These are phyloP conservation scores for Pseudevernia furfuracea DNA, from an alignment of 495 filamentous ascomycete species.

Conservation along the genomic window DNA sequence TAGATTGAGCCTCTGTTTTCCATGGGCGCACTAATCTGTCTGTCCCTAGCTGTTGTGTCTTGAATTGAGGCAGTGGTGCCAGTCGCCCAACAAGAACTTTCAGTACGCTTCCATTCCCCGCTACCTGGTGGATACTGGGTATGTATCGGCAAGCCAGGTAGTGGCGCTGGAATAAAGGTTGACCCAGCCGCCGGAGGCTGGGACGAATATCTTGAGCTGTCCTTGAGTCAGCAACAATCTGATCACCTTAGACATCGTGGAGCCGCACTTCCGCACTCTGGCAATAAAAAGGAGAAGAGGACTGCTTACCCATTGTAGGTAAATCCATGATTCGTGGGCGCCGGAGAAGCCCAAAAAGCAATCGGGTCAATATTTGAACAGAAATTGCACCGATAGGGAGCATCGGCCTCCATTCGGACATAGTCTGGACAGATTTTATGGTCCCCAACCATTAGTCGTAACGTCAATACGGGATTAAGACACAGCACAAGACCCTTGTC, in stretches of 20 bases:
- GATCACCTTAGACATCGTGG: background rate
- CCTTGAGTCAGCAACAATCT: background rate
- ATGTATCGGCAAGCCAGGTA: background rate
- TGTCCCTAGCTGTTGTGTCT: background rate
- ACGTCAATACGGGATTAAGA: too few relatives aligned
- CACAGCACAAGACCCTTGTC: background rate
- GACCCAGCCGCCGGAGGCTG: background rate
- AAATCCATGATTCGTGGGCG: background rate
- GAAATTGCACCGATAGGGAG: background rate
- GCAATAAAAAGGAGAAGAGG: background rate
- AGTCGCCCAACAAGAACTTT: background rate
- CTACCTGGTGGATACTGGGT: background rate
- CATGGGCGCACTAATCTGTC: background rate
- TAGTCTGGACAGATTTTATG: background rate
- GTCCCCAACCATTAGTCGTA: background rate
- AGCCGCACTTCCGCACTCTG: background rate
- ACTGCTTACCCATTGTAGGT: background rate
- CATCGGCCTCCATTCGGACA: background rate
- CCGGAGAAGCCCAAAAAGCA: background rate
- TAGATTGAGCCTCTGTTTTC: background rate
- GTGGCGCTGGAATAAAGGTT: background rate
- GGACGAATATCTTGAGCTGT: background rate
- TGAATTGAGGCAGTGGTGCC: background rate
- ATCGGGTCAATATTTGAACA: background rate
- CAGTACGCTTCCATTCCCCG: background rate